These are phyloP conservation scores for Debaryomyces sp. DNA, from an alignment of 1,139 yeast species.

Conservation along the genomic window DNA sequence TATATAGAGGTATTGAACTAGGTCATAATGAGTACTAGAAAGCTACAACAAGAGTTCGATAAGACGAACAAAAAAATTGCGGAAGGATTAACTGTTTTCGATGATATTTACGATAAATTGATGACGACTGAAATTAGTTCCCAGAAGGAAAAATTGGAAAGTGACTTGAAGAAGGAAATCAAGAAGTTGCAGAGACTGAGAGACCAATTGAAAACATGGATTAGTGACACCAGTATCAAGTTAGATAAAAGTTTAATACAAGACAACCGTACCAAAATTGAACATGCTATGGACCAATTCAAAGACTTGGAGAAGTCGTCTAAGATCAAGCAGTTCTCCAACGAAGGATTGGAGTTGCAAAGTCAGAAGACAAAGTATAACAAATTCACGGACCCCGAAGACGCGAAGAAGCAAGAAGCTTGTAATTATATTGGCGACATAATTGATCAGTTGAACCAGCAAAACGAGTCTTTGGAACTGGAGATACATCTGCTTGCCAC, in stretches of 20 bases:
- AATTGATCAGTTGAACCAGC: slow-evolving; percentile 83
- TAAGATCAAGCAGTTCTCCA: slow-evolving; percentile 94
- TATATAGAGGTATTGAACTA: slow-evolving; percentile 1
- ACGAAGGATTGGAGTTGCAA: slow-evolving; percentile 83
- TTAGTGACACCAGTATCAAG: slow-evolving; percentile 88
- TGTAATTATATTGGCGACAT: slow-evolving; percentile 70
- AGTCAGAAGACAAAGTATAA: slow-evolving; percentile 42
- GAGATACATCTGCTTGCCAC: slow-evolving; percentile 61
- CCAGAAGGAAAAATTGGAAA: slow-evolving; percentile 92
- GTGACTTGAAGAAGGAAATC: slow-evolving; percentile 92
- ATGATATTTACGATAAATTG: slow-evolving; percentile 83
- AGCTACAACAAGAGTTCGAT: slow-evolving; percentile 79
- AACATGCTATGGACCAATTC: slow-evolving; percentile 94
- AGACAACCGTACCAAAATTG: slow-evolving; percentile 83
- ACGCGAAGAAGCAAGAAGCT: slow-evolving; percentile 74
- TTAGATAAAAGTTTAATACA: slow-evolving; percentile 74
- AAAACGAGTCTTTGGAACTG: slow-evolving; percentile 77
- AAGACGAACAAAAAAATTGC: slow-evolving; percentile 92
- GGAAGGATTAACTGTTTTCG: slow-evolving; percentile 91
- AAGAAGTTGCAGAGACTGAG: slow-evolving; percentile 92
- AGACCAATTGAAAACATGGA: slow-evolving; percentile 96
- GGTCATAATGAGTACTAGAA: slow-evolving; percentile 44
- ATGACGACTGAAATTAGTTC: slow-evolving; percentile 80
- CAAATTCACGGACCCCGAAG: slow-evolving; percentile 68
- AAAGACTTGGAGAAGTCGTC: slow-evolving; percentile 92